Evolutionary conservation across 2,329 filamentous ascomycete species (phyloP).

Genomic region (Coniella vitis): DNA sequence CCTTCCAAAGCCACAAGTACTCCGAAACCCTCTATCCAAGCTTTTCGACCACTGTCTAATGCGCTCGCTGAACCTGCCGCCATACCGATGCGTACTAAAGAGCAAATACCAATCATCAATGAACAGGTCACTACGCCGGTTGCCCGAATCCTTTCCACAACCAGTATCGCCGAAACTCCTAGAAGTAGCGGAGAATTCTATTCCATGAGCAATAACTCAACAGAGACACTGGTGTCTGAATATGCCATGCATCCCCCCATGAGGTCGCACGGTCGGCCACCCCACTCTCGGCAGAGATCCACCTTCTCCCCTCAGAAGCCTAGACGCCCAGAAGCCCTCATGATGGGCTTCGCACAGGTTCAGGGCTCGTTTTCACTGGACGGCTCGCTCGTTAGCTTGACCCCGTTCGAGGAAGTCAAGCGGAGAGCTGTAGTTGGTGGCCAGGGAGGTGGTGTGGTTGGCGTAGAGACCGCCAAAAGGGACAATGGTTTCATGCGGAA

Average conservation of each 20-base stretch:
- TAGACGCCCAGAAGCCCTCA: constrained; percentile 66
- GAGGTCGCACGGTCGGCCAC: constrained; percentile 31
- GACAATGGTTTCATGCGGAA: constrained; percentile 74
- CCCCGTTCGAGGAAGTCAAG: constrained; percentile 92
- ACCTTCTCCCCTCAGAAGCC: constrained; percentile 36
- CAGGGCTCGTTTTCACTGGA: constrained; percentile 89
- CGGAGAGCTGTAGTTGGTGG: constrained; percentile 84
- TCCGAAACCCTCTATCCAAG: constrained; percentile 29
- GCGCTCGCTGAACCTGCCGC: constrained; percentile 27
- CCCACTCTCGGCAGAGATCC: constrained; percentile 41
- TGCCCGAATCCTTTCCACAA: constrained; percentile 67
- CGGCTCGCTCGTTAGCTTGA: constrained; percentile 81
- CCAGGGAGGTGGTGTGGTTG: constrained; percentile 80
- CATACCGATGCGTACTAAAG: constrained; percentile 35
- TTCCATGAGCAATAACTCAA: constrained; percentile 88
- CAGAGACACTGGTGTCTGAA: constrained; percentile 87
- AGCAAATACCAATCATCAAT: constrained; percentile 41
- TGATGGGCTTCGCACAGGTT: constrained; percentile 97
- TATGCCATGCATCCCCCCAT: constrained; percentile 55
- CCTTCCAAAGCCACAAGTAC: constrained; percentile 27
- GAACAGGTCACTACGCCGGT: constrained; percentile 54
- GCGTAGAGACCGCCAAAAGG: constrained; percentile 65
- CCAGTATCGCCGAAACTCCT: constrained; percentile 71
- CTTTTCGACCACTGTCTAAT: constrained; percentile 31
- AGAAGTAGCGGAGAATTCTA: constrained; percentile 94